phyloP scores from a whole-genome alignment of 139 green algal genomes.

The Chlorella sp. region DNA sequence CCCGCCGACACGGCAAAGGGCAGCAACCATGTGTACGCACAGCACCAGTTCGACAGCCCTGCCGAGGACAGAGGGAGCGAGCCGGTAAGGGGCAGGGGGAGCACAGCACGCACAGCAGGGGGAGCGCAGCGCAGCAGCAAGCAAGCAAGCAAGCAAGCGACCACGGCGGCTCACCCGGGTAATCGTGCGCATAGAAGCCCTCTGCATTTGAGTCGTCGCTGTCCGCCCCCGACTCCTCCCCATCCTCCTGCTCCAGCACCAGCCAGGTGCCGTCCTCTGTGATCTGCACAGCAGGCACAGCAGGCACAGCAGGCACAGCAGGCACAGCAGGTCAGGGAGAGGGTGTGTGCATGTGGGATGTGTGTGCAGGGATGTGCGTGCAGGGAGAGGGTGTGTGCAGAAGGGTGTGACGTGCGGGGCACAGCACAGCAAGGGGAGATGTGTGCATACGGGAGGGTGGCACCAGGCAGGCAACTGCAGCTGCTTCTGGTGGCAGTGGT shows the following conservation, averaged over 20 bases:
- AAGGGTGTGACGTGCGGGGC: too few species aligned
- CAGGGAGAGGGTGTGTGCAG: background rate
- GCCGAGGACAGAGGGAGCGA: background rate
- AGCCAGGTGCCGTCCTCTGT: constrained; percentile 45
- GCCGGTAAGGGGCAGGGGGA: background rate
- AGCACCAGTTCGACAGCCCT: too few species aligned
- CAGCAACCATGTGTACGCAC: background rate
- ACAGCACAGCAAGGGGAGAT: background rate
- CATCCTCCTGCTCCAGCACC: constrained; percentile 35
- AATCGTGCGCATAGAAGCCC: constrained; percentile 54
- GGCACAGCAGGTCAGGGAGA: too few species aligned
- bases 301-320: too few species aligned
- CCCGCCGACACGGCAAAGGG: background rate
- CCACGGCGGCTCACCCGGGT: constrained; percentile 36
- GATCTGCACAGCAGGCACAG: constrained; percentile 15
- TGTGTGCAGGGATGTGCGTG: too few species aligned
- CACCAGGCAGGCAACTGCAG: too few species aligned
- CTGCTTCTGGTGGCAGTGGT: too few species aligned
- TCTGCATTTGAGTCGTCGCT: constrained; percentile 54
- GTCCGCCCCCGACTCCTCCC: constrained; percentile 27
- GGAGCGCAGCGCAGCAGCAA: background rate
- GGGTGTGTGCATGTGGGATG: background rate
- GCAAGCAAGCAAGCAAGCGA: too few species aligned
- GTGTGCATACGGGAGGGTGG: background rate
- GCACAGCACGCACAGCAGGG: background rate